Evolutionary conservation across 2,329 filamentous ascomycete species (phyloP), one percentile per base, ranked within the genome.

Genomic region (Magnaporthiopsis poae): DNA sequence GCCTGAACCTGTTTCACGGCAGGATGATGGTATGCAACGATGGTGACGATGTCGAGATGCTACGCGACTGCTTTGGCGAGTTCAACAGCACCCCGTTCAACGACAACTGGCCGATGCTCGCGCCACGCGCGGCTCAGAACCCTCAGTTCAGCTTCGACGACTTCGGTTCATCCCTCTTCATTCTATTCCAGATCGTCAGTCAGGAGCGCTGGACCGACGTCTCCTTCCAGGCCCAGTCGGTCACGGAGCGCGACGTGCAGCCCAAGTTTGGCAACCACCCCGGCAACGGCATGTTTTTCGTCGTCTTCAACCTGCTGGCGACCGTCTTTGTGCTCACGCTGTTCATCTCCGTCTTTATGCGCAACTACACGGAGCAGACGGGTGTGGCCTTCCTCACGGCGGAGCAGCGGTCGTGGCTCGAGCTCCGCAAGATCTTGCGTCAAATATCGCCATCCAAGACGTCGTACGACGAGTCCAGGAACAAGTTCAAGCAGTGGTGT

Each of bases 271-370:
- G 88, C 68, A 82, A 86, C 1, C 85, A 90, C 1, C 87, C 93
- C 73, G 92, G 90, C 60, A 98, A 99, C 70, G 93, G 91, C 0
- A 77, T 98, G 52, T 99, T 97, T 81, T 97, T 99, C 75, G 87
- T 99, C 66, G 83, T 94, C 5, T 99, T 98, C 86, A 99, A 99
- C 78, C 85, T 99, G 75, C 84, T 99, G 72, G 92, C 92, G 39
- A 95, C 95, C 0, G 94, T 99, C 70, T 99, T 99, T 78, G 90
- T 99, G 69, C 83, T 99, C 74, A 99, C 95, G 0, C 81, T 99
- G 74, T 99, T 99, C 77, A 96, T 99, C 63, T 98, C 95, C 67
- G 95, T 99, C 68, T 99, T 99, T 77, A 99, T 99, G 95, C 91
- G 95, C 68, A 99, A 97, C 76, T 99, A 99, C 77, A 99, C 95